Evolutionary conservation across 495 filamentous ascomycete genomes (phyloP), one percentile per base, ranked within the genome.

Genomic region (Podospora pseudocomata): DNA sequence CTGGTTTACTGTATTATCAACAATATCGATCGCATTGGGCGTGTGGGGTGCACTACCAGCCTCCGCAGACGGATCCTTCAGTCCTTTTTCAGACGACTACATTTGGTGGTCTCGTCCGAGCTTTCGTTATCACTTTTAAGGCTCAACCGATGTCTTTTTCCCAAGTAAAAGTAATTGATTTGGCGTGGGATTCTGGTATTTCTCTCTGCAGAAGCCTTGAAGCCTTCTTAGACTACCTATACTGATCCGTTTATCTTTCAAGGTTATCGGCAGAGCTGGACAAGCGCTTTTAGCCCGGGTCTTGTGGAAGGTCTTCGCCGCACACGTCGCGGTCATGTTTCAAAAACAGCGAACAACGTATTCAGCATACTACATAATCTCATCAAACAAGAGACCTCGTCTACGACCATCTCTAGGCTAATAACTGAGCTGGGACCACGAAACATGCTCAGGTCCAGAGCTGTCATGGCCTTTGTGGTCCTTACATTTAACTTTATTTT

Each of bases 181-280:
- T 63, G 7, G 9, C 16, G 3, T 63, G 60, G 60, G 60, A 63
- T 39, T 23, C 16, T 63, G 60, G 60, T 49, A 18, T 16, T 26
- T 11, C 34, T 39, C 23, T 39, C 0, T 39, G 34, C 34, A 39
- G 34, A 39, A 23, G 23, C 23, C 20, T 23, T 23, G 23, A 23
- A 23, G 23, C 23, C 23, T 23, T 23, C 23, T 23, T 23, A 23
- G 23, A 23, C 23, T 1, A 23, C 23, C 23, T 23, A 23, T 23
- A 23, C 23, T 23, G 23, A 23, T 23, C 23, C 23, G 23, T 23
- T 23, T 23, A 23, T 23, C 23, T 23, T 23, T 23, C 23, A 23
- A 63, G 60, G 27, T 63, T 16, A 30, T 63, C n/a, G 60, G 60
- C 9, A 26, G 60, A 15, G 60, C 23, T 16, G 60, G 60, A n/a